These are phyloP conservation scores for Sphagnum magellanicum DNA, from an alignment of 228 moss, liverwort and hornwort genomes.

Conservation along the genomic window DNA sequence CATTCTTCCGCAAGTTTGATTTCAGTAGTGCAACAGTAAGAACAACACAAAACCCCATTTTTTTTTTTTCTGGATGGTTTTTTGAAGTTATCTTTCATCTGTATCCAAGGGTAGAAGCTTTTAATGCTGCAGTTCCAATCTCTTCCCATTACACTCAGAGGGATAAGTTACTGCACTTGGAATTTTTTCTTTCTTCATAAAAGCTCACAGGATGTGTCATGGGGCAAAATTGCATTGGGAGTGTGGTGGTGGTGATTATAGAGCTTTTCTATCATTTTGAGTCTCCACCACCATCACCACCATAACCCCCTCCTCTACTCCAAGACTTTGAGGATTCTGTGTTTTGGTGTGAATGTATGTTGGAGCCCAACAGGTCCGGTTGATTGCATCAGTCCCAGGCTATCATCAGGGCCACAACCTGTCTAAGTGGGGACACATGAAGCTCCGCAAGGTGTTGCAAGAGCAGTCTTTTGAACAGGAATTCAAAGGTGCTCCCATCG, in stretches of 20 bases:
- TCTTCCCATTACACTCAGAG: no score
- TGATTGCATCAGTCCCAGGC: conserved; percentile 91
- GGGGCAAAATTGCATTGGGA: no score
- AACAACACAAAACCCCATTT: background rate
- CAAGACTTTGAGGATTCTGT: no score
- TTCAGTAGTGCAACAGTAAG: conserved; percentile 70
- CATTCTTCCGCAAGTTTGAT: conserved; percentile 79
- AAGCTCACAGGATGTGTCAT: no score
- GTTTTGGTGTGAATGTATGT: no score
- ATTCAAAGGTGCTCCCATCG: conserved; percentile 56
- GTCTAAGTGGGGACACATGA: conserved; percentile 94
- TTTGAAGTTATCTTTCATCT: background rate
- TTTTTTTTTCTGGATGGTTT: background rate
- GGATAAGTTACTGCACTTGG: no score
- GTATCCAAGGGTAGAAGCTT: background rate
- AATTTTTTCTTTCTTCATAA: no score
- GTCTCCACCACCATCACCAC: no score
- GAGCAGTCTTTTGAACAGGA: conserved; percentile 64
- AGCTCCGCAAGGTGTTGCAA: conserved; percentile 69
- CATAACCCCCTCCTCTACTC: no score
- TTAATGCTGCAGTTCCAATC: background rate
- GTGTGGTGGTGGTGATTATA: no score
- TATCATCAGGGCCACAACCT: conserved; percentile 71
- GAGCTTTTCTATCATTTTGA: no score
- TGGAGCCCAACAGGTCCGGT: conserved; percentile 44